Conservation (phyloP, 2,329 filamentous ascomycete genomes). For the Diplodia corticola region DNA sequence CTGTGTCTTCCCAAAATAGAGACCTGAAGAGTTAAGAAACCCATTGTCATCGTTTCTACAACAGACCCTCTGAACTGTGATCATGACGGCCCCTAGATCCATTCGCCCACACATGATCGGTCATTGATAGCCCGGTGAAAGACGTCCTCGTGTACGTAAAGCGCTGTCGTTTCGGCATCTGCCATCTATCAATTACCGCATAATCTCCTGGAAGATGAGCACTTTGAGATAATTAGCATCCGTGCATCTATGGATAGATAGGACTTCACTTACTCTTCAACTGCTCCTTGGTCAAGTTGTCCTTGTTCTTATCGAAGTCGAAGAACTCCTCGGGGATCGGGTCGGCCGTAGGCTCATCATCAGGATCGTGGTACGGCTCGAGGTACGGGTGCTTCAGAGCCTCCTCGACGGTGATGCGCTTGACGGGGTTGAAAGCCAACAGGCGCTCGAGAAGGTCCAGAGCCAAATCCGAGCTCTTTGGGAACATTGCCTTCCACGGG, state of each 20-base stretch:
- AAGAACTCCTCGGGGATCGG: slow-evolving; percentile 99
- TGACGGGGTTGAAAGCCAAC: slow-evolving; percentile 95
- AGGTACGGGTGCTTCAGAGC: slow-evolving; percentile 97
- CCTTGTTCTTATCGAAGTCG: slow-evolving; percentile 99
- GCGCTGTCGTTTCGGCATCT: not conserved
- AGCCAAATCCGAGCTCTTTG: slow-evolving; percentile 96
- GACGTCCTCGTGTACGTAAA: slow-evolving; percentile 18
- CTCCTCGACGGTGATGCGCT: slow-evolving; percentile 97
- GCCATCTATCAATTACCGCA: slow-evolving; percentile 54
- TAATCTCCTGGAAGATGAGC: slow-evolving; percentile 97
- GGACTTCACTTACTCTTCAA: slow-evolving; percentile 68
- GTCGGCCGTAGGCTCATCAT: slow-evolving; percentile 94
- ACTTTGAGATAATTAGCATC: slow-evolving; percentile 44
- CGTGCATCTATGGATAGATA: not conserved
- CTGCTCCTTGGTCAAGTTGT: slow-evolving; percentile 96
- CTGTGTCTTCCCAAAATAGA: not conserved
- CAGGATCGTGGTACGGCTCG: slow-evolving; percentile 97
- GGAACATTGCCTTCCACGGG: slow-evolving; percentile 93
- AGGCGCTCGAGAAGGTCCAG: slow-evolving; percentile 94
- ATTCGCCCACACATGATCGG: not conserved
- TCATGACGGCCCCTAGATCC: slow-evolving; percentile 13
- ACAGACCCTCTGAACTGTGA: slow-evolving; percentile 1
- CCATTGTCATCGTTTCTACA: not conserved
- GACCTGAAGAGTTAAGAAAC: slow-evolving; percentile 8
- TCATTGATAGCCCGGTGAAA: slow-evolving; percentile 5